These are phyloP conservation scores for Farysia itapuensis DNA, from an alignment of 1,284 basidiomycete genomes.

Conservation along the genomic window DNA sequence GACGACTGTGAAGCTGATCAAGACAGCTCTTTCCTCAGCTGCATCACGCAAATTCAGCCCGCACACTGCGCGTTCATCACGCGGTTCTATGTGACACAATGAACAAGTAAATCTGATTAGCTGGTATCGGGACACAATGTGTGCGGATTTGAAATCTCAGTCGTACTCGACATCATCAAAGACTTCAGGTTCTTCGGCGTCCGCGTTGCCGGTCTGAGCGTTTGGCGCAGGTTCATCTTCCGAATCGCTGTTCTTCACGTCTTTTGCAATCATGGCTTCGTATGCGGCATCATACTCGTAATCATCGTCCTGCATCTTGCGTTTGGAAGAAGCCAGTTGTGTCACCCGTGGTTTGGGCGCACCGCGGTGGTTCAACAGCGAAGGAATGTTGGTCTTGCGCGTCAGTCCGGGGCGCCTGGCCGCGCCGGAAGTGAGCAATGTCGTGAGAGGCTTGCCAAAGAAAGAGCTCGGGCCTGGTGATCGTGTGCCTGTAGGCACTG, in stretches of 20 bases:
- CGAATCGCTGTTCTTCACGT: constrained; percentile 4
- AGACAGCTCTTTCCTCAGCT: background rate
- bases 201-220: background rate
- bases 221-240: background rate
- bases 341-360: constrained; percentile 14
- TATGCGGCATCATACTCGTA: constrained; percentile 35
- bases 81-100: too few species aligned
- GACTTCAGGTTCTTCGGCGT: background rate
- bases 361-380: constrained; percentile 23
- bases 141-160: too few species aligned
- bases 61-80: too few species aligned
- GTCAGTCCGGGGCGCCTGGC: constrained; percentile 27
- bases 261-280: constrained; percentile 26
- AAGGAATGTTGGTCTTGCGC: constrained; percentile 35
- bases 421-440: constrained; percentile 7
- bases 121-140: too few species aligned
- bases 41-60: too few species aligned
- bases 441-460: constrained; percentile 31
- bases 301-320: constrained; percentile 31
- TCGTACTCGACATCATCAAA: background rate
- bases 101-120: too few species aligned
- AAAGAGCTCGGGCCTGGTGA: constrained; percentile 6
- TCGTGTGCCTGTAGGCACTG: background rate
- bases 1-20: constrained; percentile 64
- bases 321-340: constrained; percentile 9